Evolutionary conservation across 2,329 filamentous ascomycete genomes (phyloP), one percentile per base, ranked within the genome.

Genomic region (Scedosporium boydii): DNA sequence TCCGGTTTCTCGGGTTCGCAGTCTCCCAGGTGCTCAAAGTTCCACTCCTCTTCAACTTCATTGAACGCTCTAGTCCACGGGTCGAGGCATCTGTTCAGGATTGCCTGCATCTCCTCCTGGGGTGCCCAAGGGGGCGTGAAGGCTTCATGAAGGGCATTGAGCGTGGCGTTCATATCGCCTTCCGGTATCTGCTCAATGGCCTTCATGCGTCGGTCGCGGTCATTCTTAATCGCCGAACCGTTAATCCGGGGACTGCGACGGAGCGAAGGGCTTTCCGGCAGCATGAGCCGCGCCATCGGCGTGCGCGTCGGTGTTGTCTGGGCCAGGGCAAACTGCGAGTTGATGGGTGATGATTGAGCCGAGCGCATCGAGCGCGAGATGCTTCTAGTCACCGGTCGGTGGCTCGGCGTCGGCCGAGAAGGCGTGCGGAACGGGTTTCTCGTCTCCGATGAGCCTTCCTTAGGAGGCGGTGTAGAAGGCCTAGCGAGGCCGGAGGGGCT

Each of bases 381-480:
- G 70, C 83, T 86, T 68, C 83, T 79, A 67, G 83, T 87, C 70
- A 82, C 82, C 41, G 80, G 85, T 66, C 82, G 83, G 68, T 85
- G 84, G 66, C 73, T 85, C 1, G 82, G 85, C 1, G 82, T 84
- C n/a, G 78, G 78, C n/a, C 80, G 82, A 1, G 84, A 84, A 1
- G 86, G 85, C 2, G 86, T 88, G 71, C 86, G 87, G 71, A 86
- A 84, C 1, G 73, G 71, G 4, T 73, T 75, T 44, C 75, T 74
- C 59, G 77, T 77, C 42, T 76, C 73, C 63, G 77, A 75, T 1
- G 66, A 59, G 12, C 64, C 81, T 4, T 72, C 67, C 51, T 74
- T 78, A 4, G 81, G 82, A 64, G 79, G 79, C 64, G 80, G 83
- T 3, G 79, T 86, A 60, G 76, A 86, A 60, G 74, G 78, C 67